Percentiles rank a stretch among this genome's conserved stretches.
Evolutionary conservation across 495 filamentous ascomycete species (phyloP).

Genomic region (Penicillium samsonianum): DNA sequence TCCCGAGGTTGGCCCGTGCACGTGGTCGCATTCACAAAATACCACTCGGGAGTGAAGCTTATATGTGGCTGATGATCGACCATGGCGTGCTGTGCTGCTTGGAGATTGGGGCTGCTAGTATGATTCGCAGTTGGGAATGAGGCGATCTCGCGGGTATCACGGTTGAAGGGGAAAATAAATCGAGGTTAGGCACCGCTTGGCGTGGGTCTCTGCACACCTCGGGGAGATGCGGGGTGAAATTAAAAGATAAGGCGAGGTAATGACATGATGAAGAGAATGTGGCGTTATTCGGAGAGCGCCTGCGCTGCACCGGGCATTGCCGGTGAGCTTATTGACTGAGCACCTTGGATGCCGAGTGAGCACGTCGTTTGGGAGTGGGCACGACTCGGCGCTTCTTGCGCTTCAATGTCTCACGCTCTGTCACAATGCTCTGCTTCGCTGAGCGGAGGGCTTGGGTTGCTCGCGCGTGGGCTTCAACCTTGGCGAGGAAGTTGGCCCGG

Average conservation of each 20-base stretch:
- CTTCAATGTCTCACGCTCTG: constrained; percentile 40
- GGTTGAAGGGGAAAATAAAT: constrained; percentile 15
- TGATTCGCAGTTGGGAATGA: constrained; percentile 14
- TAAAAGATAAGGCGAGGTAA: constrained; percentile 12
- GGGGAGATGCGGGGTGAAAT: constrained; percentile 11
- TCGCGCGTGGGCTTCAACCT: constrained; percentile 48
- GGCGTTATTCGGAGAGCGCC: constrained; percentile 22
- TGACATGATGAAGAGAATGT: constrained; percentile 17
- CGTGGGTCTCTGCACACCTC: constrained; percentile 5
- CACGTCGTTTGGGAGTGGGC: constrained; percentile 35
- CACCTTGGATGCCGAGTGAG: constrained; percentile 36
- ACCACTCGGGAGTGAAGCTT: constrained; percentile 7
- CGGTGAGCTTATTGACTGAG: constrained; percentile 5
- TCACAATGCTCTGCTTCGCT: constrained; percentile 34
- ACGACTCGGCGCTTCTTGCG: constrained; percentile 44
- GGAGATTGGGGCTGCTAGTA: constrained; percentile 2
- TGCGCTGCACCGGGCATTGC: constrained; percentile 20
- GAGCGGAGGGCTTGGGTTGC: constrained; percentile 46
- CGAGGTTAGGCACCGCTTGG: not conserved
- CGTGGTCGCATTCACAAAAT: constrained; percentile 11
- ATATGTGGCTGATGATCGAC: constrained; percentile 17
- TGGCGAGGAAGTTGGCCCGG: constrained; percentile 46
- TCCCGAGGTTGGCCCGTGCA: not conserved
- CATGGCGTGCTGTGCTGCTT: not conserved
- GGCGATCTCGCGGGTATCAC: constrained; percentile 20